These are phyloP conservation scores for Populus tremula DNA, from an alignment of 345 rosid species.

Conservation along the genomic window DNA sequence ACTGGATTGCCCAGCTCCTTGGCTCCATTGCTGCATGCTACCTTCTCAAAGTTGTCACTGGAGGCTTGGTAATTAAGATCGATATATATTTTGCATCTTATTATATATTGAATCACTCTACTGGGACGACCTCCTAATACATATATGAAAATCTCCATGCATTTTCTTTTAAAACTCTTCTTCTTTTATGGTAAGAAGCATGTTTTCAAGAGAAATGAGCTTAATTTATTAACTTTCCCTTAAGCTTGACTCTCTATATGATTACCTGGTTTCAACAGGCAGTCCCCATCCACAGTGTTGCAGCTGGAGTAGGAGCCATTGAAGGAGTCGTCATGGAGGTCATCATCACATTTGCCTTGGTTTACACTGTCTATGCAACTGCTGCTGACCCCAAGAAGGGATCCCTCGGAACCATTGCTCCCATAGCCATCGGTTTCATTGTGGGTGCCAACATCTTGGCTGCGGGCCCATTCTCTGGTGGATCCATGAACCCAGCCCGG, in stretches of 20 bases:
- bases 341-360: constrained; percentile 79
- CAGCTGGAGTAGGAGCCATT: constrained; percentile 66
- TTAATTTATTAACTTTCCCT: too few species aligned
- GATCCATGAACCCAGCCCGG: constrained; percentile 97
- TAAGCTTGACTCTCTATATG: not conserved
- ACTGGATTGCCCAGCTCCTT: constrained; percentile 87
- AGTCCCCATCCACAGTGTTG: constrained; percentile 69
- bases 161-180: too few species aligned
- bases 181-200: too few species aligned
- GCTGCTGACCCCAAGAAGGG: constrained; percentile 98
- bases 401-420: constrained; percentile 80
- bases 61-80: constrained; percentile 65
- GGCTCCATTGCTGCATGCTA: constrained; percentile 85
- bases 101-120: not conserved
- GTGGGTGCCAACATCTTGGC: constrained; percentile 96
- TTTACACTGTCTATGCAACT: constrained; percentile 90
- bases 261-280: constrained; percentile 36
- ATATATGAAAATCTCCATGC: not conserved
- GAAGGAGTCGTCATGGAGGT: constrained; percentile 95
- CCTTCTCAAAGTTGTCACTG: constrained; percentile 73
- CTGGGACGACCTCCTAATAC: not conserved
- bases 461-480: constrained; percentile 94
- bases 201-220: not conserved
- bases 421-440: constrained; percentile 86
- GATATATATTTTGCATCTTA: not conserved